Conservation (phyloP, 2,329 filamentous ascomycete genomes). For the Penicillium sp. region DNA sequence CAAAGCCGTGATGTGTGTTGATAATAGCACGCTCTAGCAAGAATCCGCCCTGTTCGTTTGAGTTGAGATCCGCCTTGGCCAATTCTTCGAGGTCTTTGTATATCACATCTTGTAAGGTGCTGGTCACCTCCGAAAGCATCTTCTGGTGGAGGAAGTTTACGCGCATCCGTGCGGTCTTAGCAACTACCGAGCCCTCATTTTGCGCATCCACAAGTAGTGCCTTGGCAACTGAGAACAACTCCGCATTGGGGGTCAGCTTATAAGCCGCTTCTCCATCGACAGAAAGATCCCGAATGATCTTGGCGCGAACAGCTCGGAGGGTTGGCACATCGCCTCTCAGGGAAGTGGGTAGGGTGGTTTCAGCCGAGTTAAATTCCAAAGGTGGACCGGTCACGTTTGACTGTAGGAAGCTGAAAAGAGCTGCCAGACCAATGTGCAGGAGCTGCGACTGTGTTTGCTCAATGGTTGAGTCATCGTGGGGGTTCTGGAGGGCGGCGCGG, state of each 20-base stretch:
- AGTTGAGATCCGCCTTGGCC: conserved; percentile 43
- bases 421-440: conserved; percentile 63
- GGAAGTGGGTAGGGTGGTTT: conserved; percentile 49
- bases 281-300: conserved; percentile 68
- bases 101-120: conserved; percentile 60
- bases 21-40: conserved; percentile 80
- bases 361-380: conserved; percentile 58
- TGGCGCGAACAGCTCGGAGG: conserved; percentile 50
- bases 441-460: conserved; percentile 40
- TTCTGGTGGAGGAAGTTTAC: conserved; percentile 72
- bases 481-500: conserved; percentile 21
- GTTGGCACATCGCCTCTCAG: conserved; percentile 41
- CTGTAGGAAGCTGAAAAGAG: conserved; percentile 78
- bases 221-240: conserved; percentile 78
- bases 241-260: conserved; percentile 76
- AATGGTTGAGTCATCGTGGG: conserved; percentile 20
- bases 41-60: conserved; percentile 65
- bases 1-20: conserved; percentile 79
- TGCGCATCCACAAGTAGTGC: conserved; percentile 53
- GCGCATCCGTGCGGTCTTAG: conserved; percentile 66
- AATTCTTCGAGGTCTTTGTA: conserved; percentile 58
- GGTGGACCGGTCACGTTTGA: conserved; percentile 85
- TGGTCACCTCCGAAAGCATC: conserved; percentile 62
- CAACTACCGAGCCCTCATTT: conserved; percentile 38
- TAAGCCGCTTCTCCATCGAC: conserved; percentile 87